Evolutionary conservation across 441 rosid genomes (phyloP), one percentile per base, ranked within the genome.

Genomic region (Erodium trifolium): DNA sequence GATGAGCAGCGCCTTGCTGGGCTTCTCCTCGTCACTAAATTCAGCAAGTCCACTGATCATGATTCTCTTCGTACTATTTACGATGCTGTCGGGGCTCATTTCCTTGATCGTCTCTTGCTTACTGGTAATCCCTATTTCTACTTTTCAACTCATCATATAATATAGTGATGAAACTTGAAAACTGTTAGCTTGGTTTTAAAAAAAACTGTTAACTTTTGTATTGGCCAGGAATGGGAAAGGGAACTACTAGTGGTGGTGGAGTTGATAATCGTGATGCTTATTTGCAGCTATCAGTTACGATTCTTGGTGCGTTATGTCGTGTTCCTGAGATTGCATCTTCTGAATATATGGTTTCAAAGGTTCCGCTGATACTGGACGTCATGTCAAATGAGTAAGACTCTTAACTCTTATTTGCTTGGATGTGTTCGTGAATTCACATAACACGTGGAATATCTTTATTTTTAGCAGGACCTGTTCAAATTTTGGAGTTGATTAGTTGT

Each of bases 1-100:
- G 99, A 94, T 77, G 98, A 94, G 87, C 96, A 90, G 63, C 87
- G 86, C 31, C 88, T 94, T n/a, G 97, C 98, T 7, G 99, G 94
- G 65, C 73, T 94, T n/a, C 89, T 91, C 31, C 77, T 94, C 39
- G 89, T 92, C 59, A 92, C 99, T 62, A 94, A 88, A 66, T 83
- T 88, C 68, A 86, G 89, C 74, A 79, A 83, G 55, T 78, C 77
- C 73, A 89, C 88, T 65, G 96, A 92, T 70, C 65, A 79, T 5
- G 73, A 18, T 70, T 83, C 94, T 23, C 27, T 23, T 23, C 27
- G 27, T 23, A 23, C 27, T 23, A 23, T 23, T 23, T 23, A 23
- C 27, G 27, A 23, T 23, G 27, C 27, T 5, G 87, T 90, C 11
- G 93, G 92, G 37, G 14, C 68, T 71, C 85, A 31, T 49, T 94